Evolutionary conservation across 2,329 filamentous ascomycete genomes (phyloP), one percentile per base, ranked within the genome.

Genomic region (Leptographium flavum): DNA sequence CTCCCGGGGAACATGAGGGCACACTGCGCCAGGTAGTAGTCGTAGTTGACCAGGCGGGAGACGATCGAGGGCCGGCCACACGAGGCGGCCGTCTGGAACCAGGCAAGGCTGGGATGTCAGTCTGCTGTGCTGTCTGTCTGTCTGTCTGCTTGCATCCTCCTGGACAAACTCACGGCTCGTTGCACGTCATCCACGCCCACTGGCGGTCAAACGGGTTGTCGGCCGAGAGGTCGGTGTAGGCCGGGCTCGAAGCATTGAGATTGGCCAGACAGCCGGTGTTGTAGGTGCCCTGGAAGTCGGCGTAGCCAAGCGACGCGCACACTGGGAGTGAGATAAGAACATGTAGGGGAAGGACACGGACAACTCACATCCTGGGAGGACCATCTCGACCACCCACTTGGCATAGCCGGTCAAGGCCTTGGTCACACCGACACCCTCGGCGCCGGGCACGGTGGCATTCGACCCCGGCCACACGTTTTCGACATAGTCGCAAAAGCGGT

Each of bases 171-270:
- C 13, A 50, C 45, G 64, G 63, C 48, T 66, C 61, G 56, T 76
- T 75, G 61, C 73, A 76, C 6, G 68, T 60, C 56, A 76, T 64
- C 71, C 71, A 76, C 14, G 62, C 58, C 71, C 70, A 76, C 51
- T 74, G 71, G 3, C 71, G 61, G 56, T 73, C 65, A 30, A 61
- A 52, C 1, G 50, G 49, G 53, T 75, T 76, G 52, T 49, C 47
- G 1, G 57, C 53, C 3, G 55, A 50, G 28, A 62, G 42, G 42
- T 67, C 63, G 43, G 57, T 57, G 57, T 61, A 66, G 43, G 61
- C 52, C 17, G 60, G 56, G 53, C 69, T 65, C 25, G 60, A 61
- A 3, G 56, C 60, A 54, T 76, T 71, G 59, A 68, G 52, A 44
- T 65, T 50, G 56, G 64, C 50, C 58, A 62, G 65, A 41, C 70